Conservation (phyloP, 192 early-diverging fungal species). For the Coemansia sp. region DNA sequence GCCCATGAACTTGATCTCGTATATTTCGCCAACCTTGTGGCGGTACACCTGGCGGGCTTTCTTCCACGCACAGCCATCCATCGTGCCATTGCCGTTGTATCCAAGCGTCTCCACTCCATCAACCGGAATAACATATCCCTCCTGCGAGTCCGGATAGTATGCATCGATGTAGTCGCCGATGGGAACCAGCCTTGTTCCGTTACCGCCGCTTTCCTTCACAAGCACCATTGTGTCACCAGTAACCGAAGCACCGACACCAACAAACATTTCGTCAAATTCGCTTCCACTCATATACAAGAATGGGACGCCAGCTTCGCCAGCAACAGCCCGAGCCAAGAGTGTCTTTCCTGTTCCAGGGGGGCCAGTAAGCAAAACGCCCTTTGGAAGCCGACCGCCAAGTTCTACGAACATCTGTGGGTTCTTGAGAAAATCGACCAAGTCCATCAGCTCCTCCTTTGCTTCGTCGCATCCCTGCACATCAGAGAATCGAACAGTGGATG, state of each 20-base stretch:
- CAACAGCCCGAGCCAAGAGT: slow-evolving; percentile 92
- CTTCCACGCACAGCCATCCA: slow-evolving; percentile 43
- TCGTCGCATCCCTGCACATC: slow-evolving; percentile 98
- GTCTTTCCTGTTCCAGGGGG: slow-evolving; percentile 99
- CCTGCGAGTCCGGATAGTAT: slow-evolving; percentile 27
- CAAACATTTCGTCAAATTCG: slow-evolving; percentile 99
- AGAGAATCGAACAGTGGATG: slow-evolving; percentile 69
- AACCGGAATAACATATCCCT: slow-evolving; percentile 45
- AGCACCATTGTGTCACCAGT: slow-evolving; percentile 53
- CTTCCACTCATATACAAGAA: slow-evolving; percentile 99
- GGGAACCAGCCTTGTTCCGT: slow-evolving; percentile 20
- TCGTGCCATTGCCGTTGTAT: slow-evolving; percentile 24
- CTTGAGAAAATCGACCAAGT: slow-evolving; percentile 94
- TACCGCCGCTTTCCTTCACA: slow-evolving; percentile 26
- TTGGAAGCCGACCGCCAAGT: slow-evolving; percentile 93
- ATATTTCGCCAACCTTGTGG: slow-evolving; percentile 49
- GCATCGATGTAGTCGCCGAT: slow-evolving; percentile 49
- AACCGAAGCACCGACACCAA: slow-evolving; percentile 86
- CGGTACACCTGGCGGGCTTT: slow-evolving; percentile 50
- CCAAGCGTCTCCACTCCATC: slow-evolving; percentile 49
- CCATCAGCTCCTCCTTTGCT: slow-evolving; percentile 95
- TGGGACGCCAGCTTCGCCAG: slow-evolving; percentile 95
- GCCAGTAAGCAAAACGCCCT: slow-evolving; percentile 85
- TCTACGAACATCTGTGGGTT: slow-evolving; percentile 89
- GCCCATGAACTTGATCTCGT: slow-evolving; percentile 46